These are phyloP conservation scores for Scheffersomyces titani DNA, from an alignment of 1,139 yeast genomes.

Conservation along the genomic window DNA sequence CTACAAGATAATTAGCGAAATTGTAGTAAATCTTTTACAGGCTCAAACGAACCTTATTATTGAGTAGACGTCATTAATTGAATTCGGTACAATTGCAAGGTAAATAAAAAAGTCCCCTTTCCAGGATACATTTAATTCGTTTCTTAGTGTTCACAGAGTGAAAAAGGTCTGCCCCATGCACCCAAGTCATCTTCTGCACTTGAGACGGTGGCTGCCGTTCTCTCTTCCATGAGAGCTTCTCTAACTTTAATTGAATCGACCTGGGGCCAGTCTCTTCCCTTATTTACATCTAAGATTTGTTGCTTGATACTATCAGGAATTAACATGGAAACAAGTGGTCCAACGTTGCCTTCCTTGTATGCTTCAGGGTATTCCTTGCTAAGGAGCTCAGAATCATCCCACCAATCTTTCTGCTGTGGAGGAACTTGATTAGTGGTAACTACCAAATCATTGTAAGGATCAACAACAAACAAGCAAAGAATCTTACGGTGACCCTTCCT, in stretches of 20 bases:
- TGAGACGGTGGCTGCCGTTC: constrained; percentile 12
- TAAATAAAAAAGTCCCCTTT: too few relatives aligned
- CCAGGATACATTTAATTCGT: too few relatives aligned
- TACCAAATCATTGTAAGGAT: constrained; percentile 35
- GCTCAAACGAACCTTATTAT: background rate
- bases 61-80: too few relatives aligned
- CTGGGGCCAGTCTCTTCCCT: constrained; percentile 19
- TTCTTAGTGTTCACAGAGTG: constrained; percentile 32
- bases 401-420: constrained; percentile 45
- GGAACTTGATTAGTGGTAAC: constrained; percentile 36
- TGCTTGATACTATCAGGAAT: constrained; percentile 5
- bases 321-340: background rate
- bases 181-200: constrained; percentile 11
- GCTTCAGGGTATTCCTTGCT: constrained; percentile 6
- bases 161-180: constrained; percentile 21
- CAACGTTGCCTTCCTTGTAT: constrained; percentile 5
- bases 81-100: too few relatives aligned
- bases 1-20: too few relatives aligned
- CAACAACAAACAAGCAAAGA: constrained; percentile 41
- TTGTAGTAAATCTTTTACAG: background rate
- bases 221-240: constrained; percentile 34
- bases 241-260: constrained; percentile 28
- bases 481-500: constrained; percentile 43
- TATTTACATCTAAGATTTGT: constrained; percentile 8
- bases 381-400: constrained; percentile 17